These are phyloP conservation scores for Sugiyamaella pinicola DNA, from an alignment of 1,139 yeast species.

Conservation along the genomic window DNA sequence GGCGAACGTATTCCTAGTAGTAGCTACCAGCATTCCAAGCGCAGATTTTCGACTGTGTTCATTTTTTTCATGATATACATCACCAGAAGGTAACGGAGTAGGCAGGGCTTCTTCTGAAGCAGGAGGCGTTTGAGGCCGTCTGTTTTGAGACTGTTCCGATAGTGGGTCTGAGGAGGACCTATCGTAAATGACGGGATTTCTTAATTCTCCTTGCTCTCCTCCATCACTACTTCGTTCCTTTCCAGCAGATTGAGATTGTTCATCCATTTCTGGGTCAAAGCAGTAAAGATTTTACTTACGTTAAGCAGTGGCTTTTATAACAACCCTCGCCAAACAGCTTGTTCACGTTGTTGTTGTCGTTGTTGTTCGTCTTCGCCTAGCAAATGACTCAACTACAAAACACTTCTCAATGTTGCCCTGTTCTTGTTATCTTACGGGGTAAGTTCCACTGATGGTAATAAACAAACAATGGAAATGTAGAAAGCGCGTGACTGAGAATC, in stretches of 20 bases:
- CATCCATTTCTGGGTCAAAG: background rate
- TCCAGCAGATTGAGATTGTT: background rate
- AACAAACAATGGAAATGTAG: background rate
- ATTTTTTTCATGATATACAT: conserved; percentile 21
- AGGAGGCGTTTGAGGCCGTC: conserved; percentile 25
- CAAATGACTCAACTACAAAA: too few species aligned
- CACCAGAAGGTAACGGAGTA: conserved; percentile 31
- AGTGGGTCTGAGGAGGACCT: too few species aligned
- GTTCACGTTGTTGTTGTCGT: too few species aligned
- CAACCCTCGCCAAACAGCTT: too few species aligned
- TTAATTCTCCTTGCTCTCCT: background rate
- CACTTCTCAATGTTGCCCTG: too few species aligned
- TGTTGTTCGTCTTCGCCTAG: too few species aligned
- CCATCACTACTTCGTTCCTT: background rate
- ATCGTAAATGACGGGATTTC: too few species aligned
- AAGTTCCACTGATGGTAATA: background rate
- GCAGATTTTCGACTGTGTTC: background rate
- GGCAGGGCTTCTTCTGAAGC: conserved; percentile 25
- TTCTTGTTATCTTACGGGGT: background rate
- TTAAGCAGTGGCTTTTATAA: too few species aligned
- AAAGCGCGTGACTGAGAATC: background rate
- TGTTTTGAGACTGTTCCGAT: background rate
- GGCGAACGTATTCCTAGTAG: background rate
- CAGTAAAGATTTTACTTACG: background rate
- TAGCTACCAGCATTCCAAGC: background rate